These are phyloP conservation scores for Tetracladium maxilliforme DNA, from an alignment of 2,329 filamentous ascomycete species.

Conservation along the genomic window DNA sequence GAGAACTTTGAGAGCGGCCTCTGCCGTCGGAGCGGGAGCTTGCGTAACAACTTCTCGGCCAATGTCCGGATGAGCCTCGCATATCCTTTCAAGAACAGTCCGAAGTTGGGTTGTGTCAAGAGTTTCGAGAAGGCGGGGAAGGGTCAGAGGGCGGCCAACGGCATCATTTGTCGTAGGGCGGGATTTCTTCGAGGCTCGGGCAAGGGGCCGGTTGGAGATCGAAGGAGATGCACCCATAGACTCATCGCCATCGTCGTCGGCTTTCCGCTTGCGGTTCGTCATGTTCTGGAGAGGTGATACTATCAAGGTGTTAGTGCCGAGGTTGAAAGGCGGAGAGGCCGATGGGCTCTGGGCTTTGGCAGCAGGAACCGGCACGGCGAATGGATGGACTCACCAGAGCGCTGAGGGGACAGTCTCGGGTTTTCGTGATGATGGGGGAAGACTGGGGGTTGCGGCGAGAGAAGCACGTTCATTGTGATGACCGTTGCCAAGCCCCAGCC, in stretches of 20 bases:
- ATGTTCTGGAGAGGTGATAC: slow-evolving; percentile 24
- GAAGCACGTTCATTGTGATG: slow-evolving; percentile 45
- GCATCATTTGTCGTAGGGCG: slow-evolving; percentile 55
- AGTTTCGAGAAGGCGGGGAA: slow-evolving; percentile 81
- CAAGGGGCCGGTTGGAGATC: slow-evolving; percentile 51
- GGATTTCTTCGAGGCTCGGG: slow-evolving; percentile 48
- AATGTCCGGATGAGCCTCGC: slow-evolving; percentile 76
- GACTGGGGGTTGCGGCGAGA: slow-evolving; percentile 43
- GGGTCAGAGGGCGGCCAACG: slow-evolving; percentile 46
- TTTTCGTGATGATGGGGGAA: slow-evolving; percentile 40
- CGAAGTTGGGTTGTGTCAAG: slow-evolving; percentile 76
- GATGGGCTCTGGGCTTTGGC: no score
- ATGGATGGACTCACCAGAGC: slow-evolving; percentile 31
- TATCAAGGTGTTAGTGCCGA: slow-evolving; percentile 1
- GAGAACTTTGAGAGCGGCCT: slow-evolving; percentile 67
- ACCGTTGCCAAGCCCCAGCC: background rate
- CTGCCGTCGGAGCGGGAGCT: slow-evolving; percentile 76
- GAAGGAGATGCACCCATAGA: slow-evolving; percentile 45
- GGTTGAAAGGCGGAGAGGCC: no score
- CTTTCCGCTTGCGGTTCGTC: slow-evolving; percentile 67
- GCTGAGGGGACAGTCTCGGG: slow-evolving; percentile 35
- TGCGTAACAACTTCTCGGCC: slow-evolving; percentile 69
- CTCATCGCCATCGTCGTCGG: slow-evolving; percentile 53
- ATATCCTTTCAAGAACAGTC: slow-evolving; percentile 77
- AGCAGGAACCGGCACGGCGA: no score